phyloP scores from a whole-genome alignment of 768 basidiomycete genomes.

The Rhodotorula kratochvilovae region DNA sequence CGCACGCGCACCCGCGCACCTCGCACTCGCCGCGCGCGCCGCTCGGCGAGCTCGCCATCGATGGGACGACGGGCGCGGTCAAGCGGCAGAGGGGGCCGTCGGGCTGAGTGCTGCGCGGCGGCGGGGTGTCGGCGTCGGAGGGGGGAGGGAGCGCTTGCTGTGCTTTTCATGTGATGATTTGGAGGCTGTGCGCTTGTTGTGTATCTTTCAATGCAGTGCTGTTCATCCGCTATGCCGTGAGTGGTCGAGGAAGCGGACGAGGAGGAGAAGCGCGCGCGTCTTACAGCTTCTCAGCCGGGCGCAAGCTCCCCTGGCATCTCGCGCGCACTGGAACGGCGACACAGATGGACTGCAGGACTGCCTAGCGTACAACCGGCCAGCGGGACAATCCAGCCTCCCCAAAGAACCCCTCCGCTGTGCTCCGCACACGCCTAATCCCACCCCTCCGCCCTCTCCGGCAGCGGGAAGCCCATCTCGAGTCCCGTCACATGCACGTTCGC shows the following conservation, averaged over 20 bases:
- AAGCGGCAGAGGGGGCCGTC: neutral
- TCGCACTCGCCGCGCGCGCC: neutral
- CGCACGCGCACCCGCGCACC: neutral
- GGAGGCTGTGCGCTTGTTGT: neutral
- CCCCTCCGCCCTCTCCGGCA: neutral
- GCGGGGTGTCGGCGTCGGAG: neutral
- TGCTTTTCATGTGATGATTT: neutral
- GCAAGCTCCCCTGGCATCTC: no score
- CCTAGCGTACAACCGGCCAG: no score
- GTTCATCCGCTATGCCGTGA: no score
- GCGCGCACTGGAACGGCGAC: no score
- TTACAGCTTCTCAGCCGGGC: no score
- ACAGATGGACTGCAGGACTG: no score
- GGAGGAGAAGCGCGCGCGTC: no score
- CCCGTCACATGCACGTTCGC: neutral
- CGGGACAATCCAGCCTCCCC: no score
- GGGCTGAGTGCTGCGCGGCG: neutral
- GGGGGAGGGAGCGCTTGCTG: neutral
- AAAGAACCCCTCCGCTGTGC: no score
- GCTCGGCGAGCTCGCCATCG: constrained; percentile 3
- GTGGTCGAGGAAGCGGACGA: no score
- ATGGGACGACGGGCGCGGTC: neutral
- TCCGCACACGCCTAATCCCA: neutral
- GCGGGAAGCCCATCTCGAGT: constrained; percentile 16
- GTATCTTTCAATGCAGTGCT: neutral